These are phyloP conservation scores for Phytophthora palmivora DNA, from an alignment of 352 stramenopile species.

Conservation along the genomic window DNA sequence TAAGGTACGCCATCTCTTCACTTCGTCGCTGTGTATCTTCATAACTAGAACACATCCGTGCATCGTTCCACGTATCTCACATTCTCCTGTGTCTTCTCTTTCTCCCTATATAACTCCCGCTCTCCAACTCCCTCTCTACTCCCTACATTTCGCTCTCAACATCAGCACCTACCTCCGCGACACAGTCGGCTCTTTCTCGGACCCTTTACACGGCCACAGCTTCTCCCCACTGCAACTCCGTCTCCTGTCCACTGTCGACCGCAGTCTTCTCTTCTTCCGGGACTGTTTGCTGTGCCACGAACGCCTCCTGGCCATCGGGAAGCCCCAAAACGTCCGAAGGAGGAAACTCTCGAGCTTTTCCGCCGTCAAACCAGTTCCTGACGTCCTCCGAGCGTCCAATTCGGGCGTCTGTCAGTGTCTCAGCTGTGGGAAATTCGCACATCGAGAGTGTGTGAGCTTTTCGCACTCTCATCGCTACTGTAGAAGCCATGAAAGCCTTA, in stretches of 20 bases:
- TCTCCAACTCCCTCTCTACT: constrained; percentile 3
- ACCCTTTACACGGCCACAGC: constrained; percentile 69
- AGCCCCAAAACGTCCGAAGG: constrained; percentile 9
- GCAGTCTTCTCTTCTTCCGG: constrained; percentile 68
- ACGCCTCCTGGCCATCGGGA: constrained; percentile 48
- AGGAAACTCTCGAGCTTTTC: constrained; percentile 3
- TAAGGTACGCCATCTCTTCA: constrained; percentile 34
- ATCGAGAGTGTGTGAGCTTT: constrained; percentile 62
- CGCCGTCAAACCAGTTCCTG: not conserved
- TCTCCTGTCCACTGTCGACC: constrained; percentile 53
- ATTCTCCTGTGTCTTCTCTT: constrained; percentile 1
- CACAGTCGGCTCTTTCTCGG: constrained; percentile 42
- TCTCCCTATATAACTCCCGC: not conserved
- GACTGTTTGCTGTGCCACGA: constrained; percentile 64
- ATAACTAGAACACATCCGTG: not conserved
- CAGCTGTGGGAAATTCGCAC: constrained; percentile 55
- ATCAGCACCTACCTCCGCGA: constrained; percentile 53
- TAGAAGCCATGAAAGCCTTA: constrained; percentile 38
- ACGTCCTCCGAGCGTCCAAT: not conserved
- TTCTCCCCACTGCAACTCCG: constrained; percentile 45
- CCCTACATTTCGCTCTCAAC: not conserved
- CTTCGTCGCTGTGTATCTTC: constrained; percentile 10
- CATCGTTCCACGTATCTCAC: not conserved
- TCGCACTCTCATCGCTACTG: constrained; percentile 59
- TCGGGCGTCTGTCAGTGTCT: constrained; percentile 59